phyloP scores from a whole-genome alignment of 2,329 filamentous ascomycete genomes.

The Cercospora canescens region DNA sequence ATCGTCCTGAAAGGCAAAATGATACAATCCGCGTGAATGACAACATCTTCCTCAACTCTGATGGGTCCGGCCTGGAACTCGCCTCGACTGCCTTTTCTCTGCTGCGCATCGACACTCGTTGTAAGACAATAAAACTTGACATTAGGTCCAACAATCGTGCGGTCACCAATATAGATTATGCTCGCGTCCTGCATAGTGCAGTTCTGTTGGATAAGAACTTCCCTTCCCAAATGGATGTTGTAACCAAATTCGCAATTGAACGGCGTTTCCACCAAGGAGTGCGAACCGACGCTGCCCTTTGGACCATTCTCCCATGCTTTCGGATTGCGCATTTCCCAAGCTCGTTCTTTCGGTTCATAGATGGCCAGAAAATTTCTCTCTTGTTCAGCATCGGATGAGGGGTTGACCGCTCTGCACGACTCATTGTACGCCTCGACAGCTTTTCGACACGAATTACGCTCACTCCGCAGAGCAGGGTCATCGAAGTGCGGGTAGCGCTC shows the following conservation, averaged over 20 bases:
- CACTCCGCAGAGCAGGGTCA: constrained; percentile 69
- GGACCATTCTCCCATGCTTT: constrained; percentile 20
- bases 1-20: constrained; percentile 60
- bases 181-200: constrained; percentile 88
- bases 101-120: constrained; percentile 70
- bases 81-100: constrained; percentile 68
- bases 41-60: constrained; percentile 72
- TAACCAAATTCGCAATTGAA: constrained; percentile 96
- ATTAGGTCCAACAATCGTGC: constrained; percentile 70
- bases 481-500: constrained; percentile 79
- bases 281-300: constrained; percentile 67
- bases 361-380: constrained; percentile 71
- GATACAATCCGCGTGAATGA: constrained; percentile 62
- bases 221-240: constrained; percentile 84
- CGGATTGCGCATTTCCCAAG: constrained; percentile 9
- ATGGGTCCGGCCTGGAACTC: constrained; percentile 70
- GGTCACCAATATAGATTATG: constrained; percentile 76
- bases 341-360: constrained; percentile 60
- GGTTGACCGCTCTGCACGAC: constrained; percentile 32
- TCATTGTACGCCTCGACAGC: constrained; percentile 85
- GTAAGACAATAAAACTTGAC: constrained; percentile 82
- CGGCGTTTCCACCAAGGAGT: constrained; percentile 78
- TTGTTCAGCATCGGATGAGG: constrained; percentile 66
- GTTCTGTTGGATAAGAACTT: constrained; percentile 78
- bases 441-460: constrained; percentile 79